phyloP scores from a whole-genome alignment of 441 rosid species.

The Viola pubescens region DNA sequence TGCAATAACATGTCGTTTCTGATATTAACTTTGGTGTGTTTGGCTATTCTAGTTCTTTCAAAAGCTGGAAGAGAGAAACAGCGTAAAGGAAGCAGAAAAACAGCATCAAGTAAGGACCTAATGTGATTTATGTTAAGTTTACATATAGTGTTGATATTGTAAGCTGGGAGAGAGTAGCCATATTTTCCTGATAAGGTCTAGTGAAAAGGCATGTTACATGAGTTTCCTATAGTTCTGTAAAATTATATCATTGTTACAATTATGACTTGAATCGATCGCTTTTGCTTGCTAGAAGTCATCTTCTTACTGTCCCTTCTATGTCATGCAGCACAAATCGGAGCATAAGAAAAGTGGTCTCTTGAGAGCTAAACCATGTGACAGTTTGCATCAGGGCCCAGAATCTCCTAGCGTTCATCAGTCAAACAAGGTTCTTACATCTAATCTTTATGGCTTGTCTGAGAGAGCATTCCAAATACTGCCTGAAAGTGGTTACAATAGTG shows the following conservation, averaged over 20 bases:
- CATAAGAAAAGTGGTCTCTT: conserved; percentile 21
- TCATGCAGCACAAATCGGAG: conserved; percentile 26
- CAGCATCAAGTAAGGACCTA: conserved; percentile 24
- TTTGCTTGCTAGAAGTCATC: too few relatives aligned
- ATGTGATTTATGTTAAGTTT: conserved; percentile 25
- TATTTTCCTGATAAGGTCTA: too few relatives aligned
- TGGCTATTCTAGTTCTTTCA: conserved; percentile 45
- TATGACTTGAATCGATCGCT: too few relatives aligned
- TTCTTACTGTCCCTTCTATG: neutral
- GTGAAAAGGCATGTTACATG: neutral
- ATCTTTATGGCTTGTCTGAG: neutral
- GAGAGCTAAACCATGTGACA: conserved; percentile 20
- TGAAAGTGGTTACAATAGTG: too few relatives aligned
- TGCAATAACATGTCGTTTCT: conserved; percentile 4
- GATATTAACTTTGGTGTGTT: conserved; percentile 7
- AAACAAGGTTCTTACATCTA: conserved; percentile 24
- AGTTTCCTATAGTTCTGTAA: neutral
- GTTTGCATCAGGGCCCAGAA: conserved; percentile 8
- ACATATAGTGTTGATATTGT: neutral
- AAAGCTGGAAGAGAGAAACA: conserved; percentile 59
- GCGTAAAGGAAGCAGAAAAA: conserved; percentile 32
- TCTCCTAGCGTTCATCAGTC: conserved; percentile 7
- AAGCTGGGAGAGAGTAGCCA: neutral
- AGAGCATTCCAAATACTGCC: too few relatives aligned
- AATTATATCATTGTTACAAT: neutral